Evolutionary conservation across 2,329 filamentous ascomycete genomes (phyloP), one percentile per base, ranked within the genome.

Genomic region (Pestalotiopsis sp.): DNA sequence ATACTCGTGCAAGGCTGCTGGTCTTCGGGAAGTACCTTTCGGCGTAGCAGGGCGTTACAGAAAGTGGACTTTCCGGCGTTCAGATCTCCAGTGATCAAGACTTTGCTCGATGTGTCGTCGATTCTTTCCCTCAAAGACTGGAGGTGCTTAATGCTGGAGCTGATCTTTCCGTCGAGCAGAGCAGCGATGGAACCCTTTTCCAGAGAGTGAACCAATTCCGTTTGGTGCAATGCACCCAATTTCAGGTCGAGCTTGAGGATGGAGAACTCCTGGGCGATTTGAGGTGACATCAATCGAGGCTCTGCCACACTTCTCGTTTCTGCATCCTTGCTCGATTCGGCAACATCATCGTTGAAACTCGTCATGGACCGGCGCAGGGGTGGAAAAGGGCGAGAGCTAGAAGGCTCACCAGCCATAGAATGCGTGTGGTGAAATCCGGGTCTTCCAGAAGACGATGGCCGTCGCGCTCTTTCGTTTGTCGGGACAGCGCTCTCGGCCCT

Each of bases 11-110:
- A 99, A 1, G 96, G 96, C 78, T 98, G 96, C 80, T 99, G 95
- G 75, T 99, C 96, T 81, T 98, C 96, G 0, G 96, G 96, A 4
- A 99, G 83, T 36, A 99, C 89, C 81, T 98, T 98, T 71, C 95
- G 90, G 70, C 96, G 91, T 56, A 99, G 83, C 2, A 99, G 84
- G n/a, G 96, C 96, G 80, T 99, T 99, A 83, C 96, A 99, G 76
- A 99, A 99, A 0, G 96, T 99, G 4, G 96, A 99, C 79, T 99
- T 99, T 77, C 96, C 96, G 9, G 96, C 95, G 77, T 99, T 99
- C 67, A 99, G 82, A 78, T 99, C 96, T 76, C 96, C 96, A 0
- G 96, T 99, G 20, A 99, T 91, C 69, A 99, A 83, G 1, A 99
- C 96, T 80, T 99, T 99, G 82, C 95, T 98, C 4, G 95, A 94